Base-by-base conservation (phyloP, 2,329 filamentous ascomycete genomes). In the Cercospora sp. region DNA sequence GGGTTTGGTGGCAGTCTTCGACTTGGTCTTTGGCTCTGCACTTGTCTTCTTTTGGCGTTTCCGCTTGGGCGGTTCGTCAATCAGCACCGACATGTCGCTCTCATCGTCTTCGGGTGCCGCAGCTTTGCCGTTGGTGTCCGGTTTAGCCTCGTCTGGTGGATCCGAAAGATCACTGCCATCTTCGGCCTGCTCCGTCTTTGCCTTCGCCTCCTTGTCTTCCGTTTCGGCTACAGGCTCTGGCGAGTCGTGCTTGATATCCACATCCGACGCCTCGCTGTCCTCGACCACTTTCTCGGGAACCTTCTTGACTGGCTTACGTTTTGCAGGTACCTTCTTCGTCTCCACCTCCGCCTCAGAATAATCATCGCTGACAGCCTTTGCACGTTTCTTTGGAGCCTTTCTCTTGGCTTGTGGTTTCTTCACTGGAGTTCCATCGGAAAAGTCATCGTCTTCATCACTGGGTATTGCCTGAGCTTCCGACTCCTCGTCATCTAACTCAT, bases 51-150 rank as follows among this genome's bases (percentile, higher is more conserved):
- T 84, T 77, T 69, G 80, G 45, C 75, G 82, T 72, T 87, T 89
- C 73, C 84, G 86, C 76, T 85, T 87, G 30, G 84, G 87, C 9
- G 88, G 87, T 2, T 94, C 91, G 76, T 97, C 94, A 49, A 95
- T 82, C n/a, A 97, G 85, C 3, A 87, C 85, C 0, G 91, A 94
- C 79, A 93, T 82, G 64, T 91, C 90, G 75, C 85, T 89, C 58
- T 89, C 81, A 24, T 77, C 75, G 61, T 72, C 67, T 10, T 75
- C 75, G 21, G 62, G 51, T 6, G 68, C 67, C 7, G 53, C 53
- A 12, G 68, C 18, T 45, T 69, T 66, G 21, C 66, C 71, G 62
- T 71, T 67, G 49, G 66, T 32, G 5, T 69, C 64, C 12, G 68
- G 66, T n/a, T 66, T 59, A n/a, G 66, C 61, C 6, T 70, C 63